Conservation (phyloP, 1,284 basidiomycete genomes). For the Ceratobasidium sp. region DNA sequence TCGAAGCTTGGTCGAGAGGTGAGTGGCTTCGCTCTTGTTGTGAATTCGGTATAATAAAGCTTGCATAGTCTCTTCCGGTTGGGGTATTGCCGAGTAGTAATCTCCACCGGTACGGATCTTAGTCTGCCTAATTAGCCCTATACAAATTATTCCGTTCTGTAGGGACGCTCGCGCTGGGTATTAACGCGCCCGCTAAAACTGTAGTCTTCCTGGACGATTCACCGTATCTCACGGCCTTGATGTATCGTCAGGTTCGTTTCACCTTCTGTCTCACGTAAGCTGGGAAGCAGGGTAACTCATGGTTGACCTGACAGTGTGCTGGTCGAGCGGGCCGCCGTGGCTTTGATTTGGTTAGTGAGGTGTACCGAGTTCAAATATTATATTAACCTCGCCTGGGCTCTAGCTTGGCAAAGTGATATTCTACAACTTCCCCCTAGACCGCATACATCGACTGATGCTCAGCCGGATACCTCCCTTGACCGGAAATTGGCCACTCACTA, state of each 20-base stretch:
- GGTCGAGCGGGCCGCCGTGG: slow-evolving; percentile 78
- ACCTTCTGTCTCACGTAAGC: slow-evolving; percentile 61
- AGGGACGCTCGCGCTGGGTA: slow-evolving; percentile 79
- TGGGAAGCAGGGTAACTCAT: too few species aligned
- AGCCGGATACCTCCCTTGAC: slow-evolving; percentile 74
- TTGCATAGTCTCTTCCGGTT: slow-evolving; percentile 67
- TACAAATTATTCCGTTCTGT: neutral
- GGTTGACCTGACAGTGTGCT: slow-evolving; percentile 65
- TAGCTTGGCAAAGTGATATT: slow-evolving; percentile 76
- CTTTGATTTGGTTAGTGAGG: slow-evolving; percentile 63
- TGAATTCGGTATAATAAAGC: neutral
- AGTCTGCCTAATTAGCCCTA: slow-evolving; percentile 14
- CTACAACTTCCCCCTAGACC: slow-evolving; percentile 72
- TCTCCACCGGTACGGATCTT: slow-evolving; percentile 67
- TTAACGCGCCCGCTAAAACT: slow-evolving; percentile 78
- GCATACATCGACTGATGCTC: slow-evolving; percentile 71
- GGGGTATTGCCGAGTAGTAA: slow-evolving; percentile 72
- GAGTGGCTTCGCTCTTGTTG: slow-evolving; percentile 39
- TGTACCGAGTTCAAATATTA: neutral
- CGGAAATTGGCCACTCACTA: slow-evolving; percentile 74
- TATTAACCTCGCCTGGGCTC: neutral
- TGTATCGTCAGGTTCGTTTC: slow-evolving; percentile 70
- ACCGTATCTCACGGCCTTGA: slow-evolving; percentile 72
- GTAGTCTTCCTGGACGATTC: slow-evolving; percentile 78
- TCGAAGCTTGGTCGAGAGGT: slow-evolving; percentile 72